Base-by-base conservation (phyloP, 73 alveolate species). In the Tetrahymena malaccensis region DNA sequence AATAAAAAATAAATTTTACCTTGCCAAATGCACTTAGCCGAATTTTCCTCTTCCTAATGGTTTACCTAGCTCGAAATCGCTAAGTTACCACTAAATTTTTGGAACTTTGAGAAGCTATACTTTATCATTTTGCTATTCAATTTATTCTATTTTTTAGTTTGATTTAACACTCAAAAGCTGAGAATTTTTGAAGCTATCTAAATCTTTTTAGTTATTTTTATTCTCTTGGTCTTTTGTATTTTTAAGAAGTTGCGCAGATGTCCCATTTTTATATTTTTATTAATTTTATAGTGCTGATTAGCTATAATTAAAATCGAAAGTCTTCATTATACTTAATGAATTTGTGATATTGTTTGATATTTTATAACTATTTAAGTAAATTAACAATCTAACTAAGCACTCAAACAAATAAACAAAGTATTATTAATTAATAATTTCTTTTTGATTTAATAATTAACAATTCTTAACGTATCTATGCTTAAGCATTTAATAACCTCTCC, bases 21-120 rank as follows among this genome's bases (percentile, higher is more conserved):
- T 70, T 3, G 98, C 97, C 56, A 97, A 58, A 94, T 96, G 96
- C 56, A 97, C 98, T 37, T 97, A 96, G 17, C 98, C 98, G 55
- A 97, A 97, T 40, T 97, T 97, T 10, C 98, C 98, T 83, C 98
- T 94, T 19, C 98, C 98, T 50, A 97, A 56, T 9, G 97, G 97
- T 38, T 96, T 97, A 5, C 98, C 98, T 10, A 96, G 85, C 93
- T 97, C 98, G 84, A 97, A 97, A 94, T 97, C 98, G 93, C 96
- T 96, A 6, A 97, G 37, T 34, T 70, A 17, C 89, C 89, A 70
- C 31, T 70, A 70, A 70, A 70, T 70, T 25, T 31, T 70, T 70
- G 34, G 89, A n/a, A 27, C 37, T 31, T 70, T 70, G 9, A 70
- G 37, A 27, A 50, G 25, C 7, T n/a, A 70, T 2, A 27, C 37